Evolutionary conservation across 331 rosid species (phyloP), one percentile per base, ranked within the genome.

Genomic region (Dryas integrifolia): DNA sequence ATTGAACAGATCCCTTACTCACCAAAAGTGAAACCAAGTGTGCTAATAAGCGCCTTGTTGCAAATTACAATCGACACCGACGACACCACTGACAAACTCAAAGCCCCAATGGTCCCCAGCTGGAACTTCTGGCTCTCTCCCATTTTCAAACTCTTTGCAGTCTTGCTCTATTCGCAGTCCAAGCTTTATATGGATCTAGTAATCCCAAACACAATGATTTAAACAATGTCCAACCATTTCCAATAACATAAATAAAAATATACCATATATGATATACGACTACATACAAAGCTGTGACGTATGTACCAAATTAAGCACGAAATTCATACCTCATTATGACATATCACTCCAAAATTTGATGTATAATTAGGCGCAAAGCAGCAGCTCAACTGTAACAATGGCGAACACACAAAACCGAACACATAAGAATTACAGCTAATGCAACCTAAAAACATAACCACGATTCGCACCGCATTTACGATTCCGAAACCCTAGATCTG

Each of bases 41-140:
- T 81, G 77, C 82, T 83, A 62, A 86, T 86, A 15, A 86, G 90
- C 38, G 90, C 88, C 74, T 86, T 86, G 83, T 86, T 86, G 88
- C 90, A 86, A 65, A 86, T 86, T 60, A 86, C 88, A 58, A 86
- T 86, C 5, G 90, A 86, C 1, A 86, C 90, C 2, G 90, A 86
- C 18, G 90, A 86, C 59, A 86, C 90, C 81, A 86, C 90, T 62
- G 90, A 86, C 88, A 86, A 73, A 64, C 88, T 79, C 79, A 86
- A 80, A 59, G 90, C 90, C 59, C 90, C 90, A 63, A 86, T 45
- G 70, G 90, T 86, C 52, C 90, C 90, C 65, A 86, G 78, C 81
- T 86, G 87, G 79, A 86, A 79, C 88, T 48, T 86, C 76, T 78
- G 84, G 76, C 82, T 57, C 69, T 86, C 87, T 38, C 86, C 84